Evolutionary conservation across 352 stramenopile genomes (phyloP), one percentile per base, ranked within the genome.

Genomic region (Phytophthora aleatoria): DNA sequence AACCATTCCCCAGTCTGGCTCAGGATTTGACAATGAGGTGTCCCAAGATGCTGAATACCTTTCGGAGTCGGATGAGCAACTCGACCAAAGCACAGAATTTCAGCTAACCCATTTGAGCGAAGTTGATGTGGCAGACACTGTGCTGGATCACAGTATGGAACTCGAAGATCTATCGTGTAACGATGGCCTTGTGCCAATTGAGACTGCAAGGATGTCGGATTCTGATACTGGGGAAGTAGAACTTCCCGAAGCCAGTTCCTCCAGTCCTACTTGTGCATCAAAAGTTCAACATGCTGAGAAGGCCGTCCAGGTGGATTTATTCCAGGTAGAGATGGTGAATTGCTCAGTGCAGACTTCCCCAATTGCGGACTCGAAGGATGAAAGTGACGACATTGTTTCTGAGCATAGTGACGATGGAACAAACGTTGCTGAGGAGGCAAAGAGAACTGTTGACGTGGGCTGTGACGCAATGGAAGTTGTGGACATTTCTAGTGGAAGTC

Each of bases 221-320:
- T 36, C 11, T 42, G 30, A 43, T 27, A 30, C 48, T n/a, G 15
- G 24, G n/a, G 15, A 28, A 15, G n/a, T 31, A 9, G 3, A 28
- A 24, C 6, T 38, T 8, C 16, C 30, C n/a, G 48, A 30, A 30
- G 15, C 20, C 48, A 28, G 20, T 28, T 13, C 48, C n/a, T 28
- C 28, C 30, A 27, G 48, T 28, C 11, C 12, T 43, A 54, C 8
- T 1, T 26, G 16, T 24, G 30, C 12, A 16, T 26, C 27, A 11
- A 16, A 41, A 24, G 11, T 47, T 26, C 8, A 50, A 49, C 57
- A 39, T 43, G 59, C 53, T n/a, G 64, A 77, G 35, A 73, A 65
- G 52, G 60, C 69, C 27, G 47, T 65, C 36, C 69, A 74, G 53
- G 64, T 76, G 7, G 26, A 68, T 30, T 8, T 44, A 7, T 24